These are phyloP conservation scores for Colletotrichum sp. DNA, from an alignment of 2,329 filamentous ascomycete species.

Conservation along the genomic window DNA sequence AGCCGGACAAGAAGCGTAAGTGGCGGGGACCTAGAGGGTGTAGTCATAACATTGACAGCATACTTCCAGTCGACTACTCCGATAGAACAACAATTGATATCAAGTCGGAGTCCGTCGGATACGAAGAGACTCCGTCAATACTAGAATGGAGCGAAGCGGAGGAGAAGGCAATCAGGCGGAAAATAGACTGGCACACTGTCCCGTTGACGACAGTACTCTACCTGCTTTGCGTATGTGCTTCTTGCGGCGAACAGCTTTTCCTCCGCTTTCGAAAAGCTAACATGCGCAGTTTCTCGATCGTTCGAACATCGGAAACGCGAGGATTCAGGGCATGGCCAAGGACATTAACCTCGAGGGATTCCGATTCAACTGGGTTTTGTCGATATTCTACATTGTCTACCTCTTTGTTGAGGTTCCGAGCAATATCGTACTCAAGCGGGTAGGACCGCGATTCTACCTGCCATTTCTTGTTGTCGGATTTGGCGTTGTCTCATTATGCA, in stretches of 20 bases:
- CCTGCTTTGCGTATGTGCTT: conserved; percentile 52
- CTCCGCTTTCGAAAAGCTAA: background rate
- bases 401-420: conserved; percentile 60
- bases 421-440: conserved; percentile 58
- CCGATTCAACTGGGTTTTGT: conserved; percentile 62
- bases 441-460: conserved; percentile 59
- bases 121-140: background rate
- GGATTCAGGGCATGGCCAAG: conserved; percentile 56
- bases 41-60: background rate
- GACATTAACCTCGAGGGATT: conserved; percentile 54
- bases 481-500: conserved; percentile 58
- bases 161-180: conserved; percentile 52
- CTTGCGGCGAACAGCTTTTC: background rate
- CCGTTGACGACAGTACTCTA: conserved; percentile 59
- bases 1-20: background rate
- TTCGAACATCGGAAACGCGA: conserved; percentile 57
- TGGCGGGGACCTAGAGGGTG: background rate
- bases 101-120: background rate
- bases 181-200: conserved; percentile 57
- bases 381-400: conserved; percentile 64
- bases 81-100: background rate
- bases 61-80: background rate
- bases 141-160: conserved; percentile 53
- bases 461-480: conserved; percentile 60
- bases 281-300: conserved; percentile 31